Percentiles rank a stretch among this genome's conserved stretches.
These are phyloP conservation scores for Ophiostoma sp. DNA, from an alignment of 2,329 filamentous ascomycete genomes.

Conservation along the genomic window DNA sequence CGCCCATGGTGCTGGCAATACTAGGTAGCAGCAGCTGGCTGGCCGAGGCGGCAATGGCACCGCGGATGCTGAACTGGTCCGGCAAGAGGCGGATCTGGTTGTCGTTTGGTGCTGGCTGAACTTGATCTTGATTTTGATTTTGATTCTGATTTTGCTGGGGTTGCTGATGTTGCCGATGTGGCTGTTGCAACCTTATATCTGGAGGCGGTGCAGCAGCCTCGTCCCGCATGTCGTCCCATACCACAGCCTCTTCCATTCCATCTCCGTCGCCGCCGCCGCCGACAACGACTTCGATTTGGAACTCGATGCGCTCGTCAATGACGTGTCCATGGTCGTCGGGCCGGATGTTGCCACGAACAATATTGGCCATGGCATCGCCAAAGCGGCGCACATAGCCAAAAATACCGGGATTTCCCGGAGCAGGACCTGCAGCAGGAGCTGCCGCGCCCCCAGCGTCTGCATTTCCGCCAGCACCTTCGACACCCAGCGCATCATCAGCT, in stretches of 20 bases:
- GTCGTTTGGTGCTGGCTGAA: not conserved
- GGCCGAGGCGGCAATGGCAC: constrained; percentile 47
- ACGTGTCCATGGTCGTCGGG: not conserved
- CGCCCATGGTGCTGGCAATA: constrained; percentile 73
- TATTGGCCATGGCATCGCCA: not conserved
- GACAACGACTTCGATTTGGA: constrained; percentile 25
- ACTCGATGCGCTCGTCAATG: constrained; percentile 14
- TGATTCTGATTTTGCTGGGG: not conserved
- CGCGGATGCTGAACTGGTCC: constrained; percentile 20
- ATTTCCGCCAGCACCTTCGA: not conserved
- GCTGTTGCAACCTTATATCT: constrained; percentile 12
- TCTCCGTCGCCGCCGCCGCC: constrained; percentile 13
- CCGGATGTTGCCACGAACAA: not conserved
- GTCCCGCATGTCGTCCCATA: constrained; percentile 24
- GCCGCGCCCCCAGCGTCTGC: not conserved
- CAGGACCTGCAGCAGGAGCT: not conserved
- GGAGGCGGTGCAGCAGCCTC: constrained; percentile 29
- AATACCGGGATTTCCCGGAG: not conserved
- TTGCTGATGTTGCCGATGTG: not conserved
- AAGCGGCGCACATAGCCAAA: not conserved
- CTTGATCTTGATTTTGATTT: constrained; percentile 27
- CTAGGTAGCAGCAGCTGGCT: constrained; percentile 69
- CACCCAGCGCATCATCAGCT: not conserved
- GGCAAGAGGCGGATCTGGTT: not conserved
- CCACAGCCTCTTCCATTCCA: constrained; percentile 25